phyloP scores from a whole-genome alignment of 2,329 filamentous ascomycete species.

The Microsporum canis region DNA sequence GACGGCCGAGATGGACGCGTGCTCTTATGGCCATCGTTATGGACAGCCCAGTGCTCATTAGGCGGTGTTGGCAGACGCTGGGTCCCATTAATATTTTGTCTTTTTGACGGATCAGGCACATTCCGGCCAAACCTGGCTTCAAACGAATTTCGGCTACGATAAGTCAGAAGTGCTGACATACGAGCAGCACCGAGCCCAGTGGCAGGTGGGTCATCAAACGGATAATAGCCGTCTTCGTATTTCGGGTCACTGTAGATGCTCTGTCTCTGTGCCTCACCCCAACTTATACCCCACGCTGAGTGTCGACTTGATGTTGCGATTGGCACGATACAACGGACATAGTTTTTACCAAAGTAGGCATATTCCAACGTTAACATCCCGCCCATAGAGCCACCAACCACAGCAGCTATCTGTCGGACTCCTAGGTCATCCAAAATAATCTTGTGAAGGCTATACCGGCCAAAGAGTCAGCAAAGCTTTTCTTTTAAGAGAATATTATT shows the following conservation, averaged over 20 bases:
- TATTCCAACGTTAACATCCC: slow-evolving; percentile 49
- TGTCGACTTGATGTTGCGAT: slow-evolving; percentile 47
- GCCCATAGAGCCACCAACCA: slow-evolving; percentile 48
- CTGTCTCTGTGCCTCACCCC: slow-evolving; percentile 47
- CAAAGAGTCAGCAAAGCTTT: slow-evolving; percentile 9
- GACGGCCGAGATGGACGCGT: slow-evolving; percentile 34
- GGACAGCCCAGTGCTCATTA: slow-evolving; percentile 65
- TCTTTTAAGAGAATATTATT: neutral
- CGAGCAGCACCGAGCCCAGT: slow-evolving; percentile 85
- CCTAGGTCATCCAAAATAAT: slow-evolving; percentile 44
- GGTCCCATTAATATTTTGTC: slow-evolving; percentile 67
- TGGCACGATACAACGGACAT: slow-evolving; percentile 43
- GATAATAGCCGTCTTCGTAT: slow-evolving; percentile 94
- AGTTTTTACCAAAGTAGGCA: slow-evolving; percentile 59
- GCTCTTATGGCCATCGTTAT: slow-evolving; percentile 68
- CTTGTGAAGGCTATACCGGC: slow-evolving; percentile 39
- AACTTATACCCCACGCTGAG: slow-evolving; percentile 49
- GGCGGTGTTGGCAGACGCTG: slow-evolving; percentile 50
- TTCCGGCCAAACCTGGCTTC: slow-evolving; percentile 92
- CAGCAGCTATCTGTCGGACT: slow-evolving; percentile 43
- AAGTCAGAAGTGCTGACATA: slow-evolving; percentile 93
- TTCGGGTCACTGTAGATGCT: slow-evolving; percentile 94
- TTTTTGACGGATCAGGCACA: slow-evolving; percentile 70
- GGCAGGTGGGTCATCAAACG: slow-evolving; percentile 72
- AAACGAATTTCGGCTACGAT: slow-evolving; percentile 92